Evolutionary conservation across 2,329 filamentous ascomycete species (phyloP).

Genomic region (Paraphaeosphaeria minitans): DNA sequence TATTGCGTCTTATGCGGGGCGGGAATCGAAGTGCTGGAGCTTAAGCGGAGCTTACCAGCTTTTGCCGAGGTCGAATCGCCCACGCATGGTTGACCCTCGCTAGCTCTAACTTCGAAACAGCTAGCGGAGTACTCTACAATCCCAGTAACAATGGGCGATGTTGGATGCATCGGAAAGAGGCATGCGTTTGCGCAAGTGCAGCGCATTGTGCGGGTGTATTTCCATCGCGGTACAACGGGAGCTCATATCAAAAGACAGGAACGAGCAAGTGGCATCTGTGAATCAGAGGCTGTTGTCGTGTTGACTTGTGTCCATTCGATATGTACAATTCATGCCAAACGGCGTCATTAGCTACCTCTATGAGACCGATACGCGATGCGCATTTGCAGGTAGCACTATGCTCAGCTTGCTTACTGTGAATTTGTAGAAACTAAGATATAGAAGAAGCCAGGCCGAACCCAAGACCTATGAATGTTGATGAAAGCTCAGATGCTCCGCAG

Average conservation of each 20-base stretch:
- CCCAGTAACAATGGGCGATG: constrained; percentile 3
- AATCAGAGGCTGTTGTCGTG: background rate
- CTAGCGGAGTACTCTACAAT: background rate
- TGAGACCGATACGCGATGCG: constrained; percentile 20
- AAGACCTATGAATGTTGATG: constrained; percentile 17
- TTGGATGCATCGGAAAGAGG: constrained; percentile 1
- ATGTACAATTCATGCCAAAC: constrained; percentile 26
- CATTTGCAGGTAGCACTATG: constrained; percentile 17
- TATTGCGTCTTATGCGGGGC: constrained; percentile 31
- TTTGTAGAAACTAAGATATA: constrained; percentile 14
- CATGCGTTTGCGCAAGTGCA: too few species aligned
- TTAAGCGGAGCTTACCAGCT: constrained; percentile 27
- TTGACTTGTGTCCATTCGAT: constrained; percentile 15
- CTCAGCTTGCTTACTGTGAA: constrained; percentile 15
- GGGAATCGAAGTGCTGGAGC: constrained; percentile 30
- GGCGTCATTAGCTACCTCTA: constrained; percentile 14
- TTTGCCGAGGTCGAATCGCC: constrained; percentile 43
- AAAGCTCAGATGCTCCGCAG: constrained; percentile 31
- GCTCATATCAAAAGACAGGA: background rate
- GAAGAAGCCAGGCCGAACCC: constrained; percentile 16
- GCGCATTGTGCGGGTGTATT: too few species aligned
- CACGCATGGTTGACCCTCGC: constrained; percentile 16
- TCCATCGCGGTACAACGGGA: too few species aligned
- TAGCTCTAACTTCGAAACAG: constrained; percentile 18
- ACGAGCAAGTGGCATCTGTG: background rate